Conservation (phyloP, 495 filamentous ascomycete genomes). For the Podospora appendiculata region DNA sequence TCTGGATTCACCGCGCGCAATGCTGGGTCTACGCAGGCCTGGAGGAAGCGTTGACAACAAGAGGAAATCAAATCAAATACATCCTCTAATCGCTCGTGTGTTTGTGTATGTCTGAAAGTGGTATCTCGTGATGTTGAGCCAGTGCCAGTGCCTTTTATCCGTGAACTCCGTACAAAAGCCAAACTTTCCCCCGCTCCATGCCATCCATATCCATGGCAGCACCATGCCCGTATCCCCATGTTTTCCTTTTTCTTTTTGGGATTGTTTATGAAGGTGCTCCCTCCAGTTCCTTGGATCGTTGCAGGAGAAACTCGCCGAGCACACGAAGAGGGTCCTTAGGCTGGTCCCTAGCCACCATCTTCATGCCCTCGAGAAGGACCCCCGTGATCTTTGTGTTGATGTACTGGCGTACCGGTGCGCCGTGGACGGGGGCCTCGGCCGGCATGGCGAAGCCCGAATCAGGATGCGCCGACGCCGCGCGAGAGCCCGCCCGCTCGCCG, state of each 20-base stretch:
- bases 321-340: constrained; percentile 80
- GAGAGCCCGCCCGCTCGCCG: constrained; percentile 19
- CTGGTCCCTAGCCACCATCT: constrained; percentile 75
- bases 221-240: too few relatives aligned
- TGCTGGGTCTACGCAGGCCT: not conserved
- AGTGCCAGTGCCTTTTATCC: not conserved
- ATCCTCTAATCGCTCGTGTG: not conserved
- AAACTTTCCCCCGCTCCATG: not conserved
- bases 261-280: constrained; percentile 3
- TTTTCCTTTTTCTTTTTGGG: too few relatives aligned
- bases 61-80: not conserved
- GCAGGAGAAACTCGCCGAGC: constrained; percentile 78
- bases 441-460: constrained; percentile 43
- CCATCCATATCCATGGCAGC: not conserved
- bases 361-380: constrained; percentile 85
- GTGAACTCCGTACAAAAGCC: not conserved
- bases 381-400: constrained; percentile 84
- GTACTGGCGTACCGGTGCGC: constrained; percentile 80
- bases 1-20: constrained; percentile 13
- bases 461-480: constrained; percentile 46
- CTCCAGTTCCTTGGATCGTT: constrained; percentile 72
- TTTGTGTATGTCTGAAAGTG: not conserved
- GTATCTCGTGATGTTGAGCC: not conserved
- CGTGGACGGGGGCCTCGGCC: constrained; percentile 54
- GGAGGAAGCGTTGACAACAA: not conserved